Evolutionary conservation across 2,329 filamentous ascomycete species (phyloP).

Genomic region (Bipolaris zeicola): DNA sequence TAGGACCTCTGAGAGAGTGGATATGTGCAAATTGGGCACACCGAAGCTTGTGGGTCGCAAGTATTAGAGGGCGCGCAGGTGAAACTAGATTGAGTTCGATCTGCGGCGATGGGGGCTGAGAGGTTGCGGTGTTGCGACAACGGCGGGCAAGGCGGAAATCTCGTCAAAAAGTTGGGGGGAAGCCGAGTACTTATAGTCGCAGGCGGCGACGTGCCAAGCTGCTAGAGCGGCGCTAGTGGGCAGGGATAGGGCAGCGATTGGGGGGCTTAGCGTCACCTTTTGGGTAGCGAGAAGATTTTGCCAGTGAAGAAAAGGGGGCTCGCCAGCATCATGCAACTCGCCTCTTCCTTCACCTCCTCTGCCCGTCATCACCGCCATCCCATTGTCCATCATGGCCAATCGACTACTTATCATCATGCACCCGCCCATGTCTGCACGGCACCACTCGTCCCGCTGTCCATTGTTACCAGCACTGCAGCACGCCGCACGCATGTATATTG

Average conservation of each 20-base stretch:
- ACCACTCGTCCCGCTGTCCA: no score
- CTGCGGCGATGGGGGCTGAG: slow-evolving; percentile 35
- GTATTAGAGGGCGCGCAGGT: slow-evolving; percentile 42
- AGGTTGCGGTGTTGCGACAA: slow-evolving; percentile 35
- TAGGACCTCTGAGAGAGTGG: slow-evolving; percentile 37
- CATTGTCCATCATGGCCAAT: neutral
- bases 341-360: slow-evolving; percentile 18
- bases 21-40: slow-evolving; percentile 36
- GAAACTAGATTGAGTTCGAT: slow-evolving; percentile 32
- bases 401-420: neutral
- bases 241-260: slow-evolving; percentile 11
- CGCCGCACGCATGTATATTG: neutral
- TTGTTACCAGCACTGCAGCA: neutral
- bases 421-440: neutral
- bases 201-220: slow-evolving; percentile 15
- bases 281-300: slow-evolving; percentile 40
- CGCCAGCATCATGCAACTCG: slow-evolving; percentile 24
- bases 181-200: slow-evolving; percentile 32
- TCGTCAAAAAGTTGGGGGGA: slow-evolving; percentile 31
- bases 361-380: slow-evolving; percentile 16
- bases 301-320: slow-evolving; percentile 31
- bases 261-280: slow-evolving; percentile 24
- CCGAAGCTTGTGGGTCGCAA: slow-evolving; percentile 26
- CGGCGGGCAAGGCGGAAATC: slow-evolving; percentile 38
- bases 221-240: slow-evolving; percentile 18